Base-by-base conservation (phyloP, 2,329 filamentous ascomycete genomes). In the Fusarium hainanense region DNA sequence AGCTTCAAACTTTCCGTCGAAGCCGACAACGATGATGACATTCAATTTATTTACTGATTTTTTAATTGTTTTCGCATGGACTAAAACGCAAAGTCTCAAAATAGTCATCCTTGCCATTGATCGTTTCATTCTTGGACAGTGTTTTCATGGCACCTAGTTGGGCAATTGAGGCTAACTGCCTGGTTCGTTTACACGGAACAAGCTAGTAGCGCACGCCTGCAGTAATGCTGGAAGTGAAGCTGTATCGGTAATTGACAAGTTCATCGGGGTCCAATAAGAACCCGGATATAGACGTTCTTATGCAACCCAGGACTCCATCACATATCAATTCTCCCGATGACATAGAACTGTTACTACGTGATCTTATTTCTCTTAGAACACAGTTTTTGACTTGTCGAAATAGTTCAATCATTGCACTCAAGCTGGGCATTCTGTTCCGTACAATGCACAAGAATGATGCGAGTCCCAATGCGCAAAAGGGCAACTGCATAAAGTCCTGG, bases 1-100 rank as follows among this genome's bases (percentile, higher is more conserved):
- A 65, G 51, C 63, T 54, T 48, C 50, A 42, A 70, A 71, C 54
- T 57, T 54, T 65, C 68, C 68, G 68, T 63, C 64, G 32, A 42
- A 44, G 58, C 64, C 68, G 68, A 42, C 46, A 54, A 58, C 20
- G 44, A 69, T 69, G 68, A 62, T 70, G 63, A 34, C 63, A 71
- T 70, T 49, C 12, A 37, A 71, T 71, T 47, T 50, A 20, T 11
- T 16, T 37, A 21, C 13, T 25, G 41, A 23, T 37, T 28, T 52
- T 28, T 30, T 51, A 7, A 46, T 32, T 10, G 16, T 47, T 59
- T 48, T 47, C 30, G n/a, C 27, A 30, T 65, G 18, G 18, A 28
- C 23, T 7, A 52, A n/a, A 37, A 42, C n/a, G 4, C 34, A 37
- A 37, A 12, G 34, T 37, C n/a, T 42, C 34, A 21, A 27, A 21